These are phyloP conservation scores for Backusella luteola DNA, from an alignment of 192 early-diverging fungal genomes.

Conservation along the genomic window DNA sequence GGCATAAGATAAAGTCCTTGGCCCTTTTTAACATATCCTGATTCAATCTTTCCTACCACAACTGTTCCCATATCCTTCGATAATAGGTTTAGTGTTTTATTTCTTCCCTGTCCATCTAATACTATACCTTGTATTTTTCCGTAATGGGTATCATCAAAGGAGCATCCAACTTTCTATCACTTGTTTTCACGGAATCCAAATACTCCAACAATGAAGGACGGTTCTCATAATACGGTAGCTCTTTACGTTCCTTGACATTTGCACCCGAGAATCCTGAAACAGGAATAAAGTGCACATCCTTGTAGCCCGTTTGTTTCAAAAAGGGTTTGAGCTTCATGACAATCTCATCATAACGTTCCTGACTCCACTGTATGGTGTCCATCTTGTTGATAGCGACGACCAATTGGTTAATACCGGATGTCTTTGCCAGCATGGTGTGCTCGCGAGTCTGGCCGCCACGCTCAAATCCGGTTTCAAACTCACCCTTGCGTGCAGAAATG, in stretches of 20 bases:
- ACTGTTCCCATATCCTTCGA: constrained; percentile 94
- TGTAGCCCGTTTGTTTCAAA: constrained; percentile 86
- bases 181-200: constrained; percentile 78
- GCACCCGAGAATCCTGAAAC: constrained; percentile 96
- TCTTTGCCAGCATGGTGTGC: constrained; percentile 95
- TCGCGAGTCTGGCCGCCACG: constrained; percentile 98
- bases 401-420: constrained; percentile 88
- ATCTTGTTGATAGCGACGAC: constrained; percentile 99
- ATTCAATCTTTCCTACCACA: constrained; percentile 94
- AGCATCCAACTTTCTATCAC: constrained; percentile 83
- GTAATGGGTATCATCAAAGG: constrained; percentile 92
- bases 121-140: constrained; percentile 81
- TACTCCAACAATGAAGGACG: constrained; percentile 85
- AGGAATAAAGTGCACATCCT: constrained; percentile 85
- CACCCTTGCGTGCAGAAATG: constrained; percentile 96
- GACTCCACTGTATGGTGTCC: constrained; percentile 95
- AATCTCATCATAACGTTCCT: constrained; percentile 89
- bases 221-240: constrained; percentile 59
- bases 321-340: constrained; percentile 82
- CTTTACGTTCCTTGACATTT: constrained; percentile 82
- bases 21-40: constrained; percentile 88
- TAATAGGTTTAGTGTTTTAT: not conserved
- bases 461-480: constrained; percentile 99
- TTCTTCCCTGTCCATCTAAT: not conserved
- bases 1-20: constrained; percentile 85